A percentile compares a stretch with the other conserved stretches of the same genome.
Conservation (phyloP, 176 grass and related monocot species). For the Oryza glaberrima region DNA sequence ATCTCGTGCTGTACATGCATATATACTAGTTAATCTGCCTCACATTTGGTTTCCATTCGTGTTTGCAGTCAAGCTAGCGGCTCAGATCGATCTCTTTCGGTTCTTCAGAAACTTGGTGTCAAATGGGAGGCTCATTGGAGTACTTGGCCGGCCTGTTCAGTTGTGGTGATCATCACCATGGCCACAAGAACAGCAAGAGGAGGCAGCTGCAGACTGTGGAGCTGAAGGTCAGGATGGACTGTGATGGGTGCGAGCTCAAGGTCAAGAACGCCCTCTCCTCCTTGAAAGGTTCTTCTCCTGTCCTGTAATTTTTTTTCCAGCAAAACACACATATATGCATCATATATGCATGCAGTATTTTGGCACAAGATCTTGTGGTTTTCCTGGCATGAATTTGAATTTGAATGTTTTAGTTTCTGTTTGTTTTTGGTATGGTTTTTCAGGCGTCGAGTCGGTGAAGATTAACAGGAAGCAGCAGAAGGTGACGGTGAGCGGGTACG, state of each 20-base stretch:
- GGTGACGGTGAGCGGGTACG: conserved; percentile 60
- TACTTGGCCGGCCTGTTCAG: conserved; percentile 50
- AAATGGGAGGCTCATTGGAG: conserved; percentile 55
- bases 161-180: conserved; percentile 35
- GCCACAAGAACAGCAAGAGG: conserved; percentile 43
- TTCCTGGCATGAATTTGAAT: too few relatives aligned
- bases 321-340: neutral
- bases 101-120: neutral
- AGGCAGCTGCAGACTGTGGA: conserved; percentile 72
- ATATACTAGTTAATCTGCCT: neutral
- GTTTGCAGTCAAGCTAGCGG: neutral
- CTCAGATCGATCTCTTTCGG: neutral
- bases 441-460: conserved; percentile 64
- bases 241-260: conserved; percentile 75
- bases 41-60: neutral
- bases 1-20: neutral
- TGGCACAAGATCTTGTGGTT: too few relatives aligned
- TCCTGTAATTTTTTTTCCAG: neutral
- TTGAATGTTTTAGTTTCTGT: too few relatives aligned
- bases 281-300: conserved; percentile 43
- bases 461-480: conserved; percentile 69
- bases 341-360: too few relatives aligned
- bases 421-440: neutral
- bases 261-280: conserved; percentile 64
- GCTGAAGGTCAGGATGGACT: conserved; percentile 80